Conservation (phyloP, 208 protist genomes). For the Angomonas desouzai region DNA sequence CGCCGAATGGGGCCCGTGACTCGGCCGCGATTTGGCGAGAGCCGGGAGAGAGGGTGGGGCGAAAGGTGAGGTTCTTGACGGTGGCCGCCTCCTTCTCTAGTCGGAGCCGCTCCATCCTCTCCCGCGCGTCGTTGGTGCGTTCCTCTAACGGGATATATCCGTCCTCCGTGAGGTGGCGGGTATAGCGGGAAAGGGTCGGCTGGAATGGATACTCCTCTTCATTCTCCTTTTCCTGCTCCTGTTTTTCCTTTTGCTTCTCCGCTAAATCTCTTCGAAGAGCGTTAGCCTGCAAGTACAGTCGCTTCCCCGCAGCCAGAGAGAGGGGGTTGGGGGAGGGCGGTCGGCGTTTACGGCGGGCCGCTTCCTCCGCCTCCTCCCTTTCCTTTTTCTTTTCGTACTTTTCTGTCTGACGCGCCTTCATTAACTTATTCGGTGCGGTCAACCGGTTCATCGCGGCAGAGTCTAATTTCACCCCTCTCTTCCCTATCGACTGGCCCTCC, state of each 20-base stretch:
- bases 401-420: constrained; percentile 32
- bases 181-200: constrained; percentile 51
- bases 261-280: constrained; percentile 16
- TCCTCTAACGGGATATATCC: constrained; percentile 31
- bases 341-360: constrained; percentile 2
- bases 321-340: constrained; percentile 22
- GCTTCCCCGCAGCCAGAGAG: constrained; percentile 40
- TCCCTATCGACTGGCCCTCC: neutral
- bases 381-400: constrained; percentile 52
- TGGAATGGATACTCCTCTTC: constrained; percentile 51
- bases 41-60: constrained; percentile 35
- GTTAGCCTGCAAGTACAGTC: constrained; percentile 44
- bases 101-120: constrained; percentile 30
- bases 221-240: constrained; percentile 18
- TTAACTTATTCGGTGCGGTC: constrained; percentile 25
- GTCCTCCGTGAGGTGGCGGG: constrained; percentile 20
- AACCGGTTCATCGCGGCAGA: constrained; percentile 34
- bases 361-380: constrained; percentile 24
- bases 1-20: constrained; percentile 9
- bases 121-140: constrained; percentile 23
- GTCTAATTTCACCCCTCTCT: constrained; percentile 24
- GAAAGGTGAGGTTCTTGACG: constrained; percentile 50
- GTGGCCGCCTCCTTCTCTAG: constrained; percentile 28
- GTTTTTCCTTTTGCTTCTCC: constrained; percentile 20
- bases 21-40: constrained; percentile 32